Percentiles rank a stretch among this genome's conserved stretches.
phyloP scores from a whole-genome alignment of 257 asterid species.

The Thymus mandschuricus region DNA sequence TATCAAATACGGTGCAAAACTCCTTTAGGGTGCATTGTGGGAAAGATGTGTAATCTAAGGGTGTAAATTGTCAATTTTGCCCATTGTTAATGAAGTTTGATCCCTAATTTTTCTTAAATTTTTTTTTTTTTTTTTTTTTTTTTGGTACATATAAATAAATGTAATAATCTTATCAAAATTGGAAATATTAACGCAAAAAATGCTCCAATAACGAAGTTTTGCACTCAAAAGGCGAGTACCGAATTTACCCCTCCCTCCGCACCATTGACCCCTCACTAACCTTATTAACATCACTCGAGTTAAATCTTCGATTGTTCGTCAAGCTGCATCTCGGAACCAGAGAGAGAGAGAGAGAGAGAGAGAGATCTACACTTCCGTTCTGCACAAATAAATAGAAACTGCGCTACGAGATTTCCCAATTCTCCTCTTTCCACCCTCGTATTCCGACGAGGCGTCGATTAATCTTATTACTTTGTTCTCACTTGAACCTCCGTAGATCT shows the following conservation, averaged over 20 bases:
- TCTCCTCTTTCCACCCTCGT: conserved; percentile 3
- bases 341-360: conserved; percentile 20
- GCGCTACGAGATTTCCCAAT: conserved; percentile 34
- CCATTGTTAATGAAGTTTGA: no score
- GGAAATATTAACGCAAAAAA: not conserved
- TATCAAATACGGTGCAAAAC: no score
- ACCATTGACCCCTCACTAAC: conserved; percentile 21
- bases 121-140: not conserved
- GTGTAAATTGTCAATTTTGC: no score
- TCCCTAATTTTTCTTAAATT: no score
- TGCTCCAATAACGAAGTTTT: not conserved
- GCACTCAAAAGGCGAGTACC: not conserved
- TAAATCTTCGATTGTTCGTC: conserved; percentile 28
- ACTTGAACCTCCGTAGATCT: conserved; percentile 48
- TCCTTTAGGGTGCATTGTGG: no score
- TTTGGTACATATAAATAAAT: no score
- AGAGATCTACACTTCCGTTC: conserved; percentile 38
- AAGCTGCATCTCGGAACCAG: conserved; percentile 21
- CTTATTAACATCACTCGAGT: conserved; percentile 18
- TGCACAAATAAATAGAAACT: conserved; percentile 25
- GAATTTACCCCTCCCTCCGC: conserved; percentile 24
- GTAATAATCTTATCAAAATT: not conserved
- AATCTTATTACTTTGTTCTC: conserved; percentile 22
- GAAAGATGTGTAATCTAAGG: no score
- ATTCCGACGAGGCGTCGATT: not conserved